Conservation (phyloP, 371 early-diverging fungal genomes). For the Phascolomyces articulosus region DNA sequence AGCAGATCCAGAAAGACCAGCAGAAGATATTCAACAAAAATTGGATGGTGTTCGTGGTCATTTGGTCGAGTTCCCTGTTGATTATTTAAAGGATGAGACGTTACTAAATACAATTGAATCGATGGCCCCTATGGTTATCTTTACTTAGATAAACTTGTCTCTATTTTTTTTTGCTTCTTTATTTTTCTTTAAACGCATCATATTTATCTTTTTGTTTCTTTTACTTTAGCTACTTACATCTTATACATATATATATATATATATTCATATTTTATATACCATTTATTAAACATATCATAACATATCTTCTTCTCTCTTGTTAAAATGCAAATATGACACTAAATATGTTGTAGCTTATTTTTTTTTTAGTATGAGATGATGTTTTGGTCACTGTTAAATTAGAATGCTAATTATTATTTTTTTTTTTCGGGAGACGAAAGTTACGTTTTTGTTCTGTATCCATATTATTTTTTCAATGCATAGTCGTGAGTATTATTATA, state of each 20-base stretch:
- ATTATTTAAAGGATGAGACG: slow-evolving; percentile 76
- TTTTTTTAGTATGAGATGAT: no score
- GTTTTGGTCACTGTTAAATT: no score
- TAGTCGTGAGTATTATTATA: neutral
- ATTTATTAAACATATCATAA: no score
- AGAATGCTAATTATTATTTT: no score
- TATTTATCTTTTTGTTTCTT: neutral
- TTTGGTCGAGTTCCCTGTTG: slow-evolving; percentile 75
- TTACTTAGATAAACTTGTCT: slow-evolving; percentile 40
- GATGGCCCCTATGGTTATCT: slow-evolving; percentile 62
- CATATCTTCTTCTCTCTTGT: no score
- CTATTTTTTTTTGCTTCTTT: slow-evolving; percentile 2
- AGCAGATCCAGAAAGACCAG: slow-evolving; percentile 43
- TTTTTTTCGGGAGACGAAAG: neutral
- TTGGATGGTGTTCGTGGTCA: slow-evolving; percentile 61
- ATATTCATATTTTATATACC: no score
- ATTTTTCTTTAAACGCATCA: neutral
- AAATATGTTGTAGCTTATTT: no score
- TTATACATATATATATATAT: no score
- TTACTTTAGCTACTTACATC: no score
- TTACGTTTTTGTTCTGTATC: no score
- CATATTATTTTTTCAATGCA: neutral
- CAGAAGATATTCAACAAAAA: slow-evolving; percentile 39
- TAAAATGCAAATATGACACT: no score
- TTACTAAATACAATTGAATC: slow-evolving; percentile 57